Evolutionary conservation across 495 filamentous ascomycete genomes (phyloP).

Genomic region (Aspergillus egyptiacus): DNA sequence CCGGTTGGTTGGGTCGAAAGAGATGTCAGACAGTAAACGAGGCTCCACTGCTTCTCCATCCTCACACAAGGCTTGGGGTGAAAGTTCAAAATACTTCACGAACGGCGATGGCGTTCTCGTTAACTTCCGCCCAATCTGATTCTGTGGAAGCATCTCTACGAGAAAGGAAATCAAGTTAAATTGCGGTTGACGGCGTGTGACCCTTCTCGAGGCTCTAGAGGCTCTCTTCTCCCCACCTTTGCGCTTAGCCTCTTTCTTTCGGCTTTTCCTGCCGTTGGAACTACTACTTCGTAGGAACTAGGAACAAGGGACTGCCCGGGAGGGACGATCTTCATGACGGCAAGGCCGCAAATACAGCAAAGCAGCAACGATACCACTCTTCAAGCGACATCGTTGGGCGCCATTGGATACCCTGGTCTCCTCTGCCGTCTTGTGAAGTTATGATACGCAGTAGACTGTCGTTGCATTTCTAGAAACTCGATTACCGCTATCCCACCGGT

Average conservation of each 20-base stretch:
- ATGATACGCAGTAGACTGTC: too few species aligned
- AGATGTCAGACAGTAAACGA: slow-evolving; percentile 20
- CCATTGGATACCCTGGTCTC: slow-evolving; percentile 3
- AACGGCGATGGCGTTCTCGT: slow-evolving; percentile 9
- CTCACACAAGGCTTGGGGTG: slow-evolving; percentile 16
- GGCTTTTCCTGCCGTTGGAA: slow-evolving; percentile 1
- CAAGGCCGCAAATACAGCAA: neutral
- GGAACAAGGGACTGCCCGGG: neutral
- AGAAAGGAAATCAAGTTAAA: slow-evolving; percentile 16
- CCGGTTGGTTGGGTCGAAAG: slow-evolving; percentile 19
- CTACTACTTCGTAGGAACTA: too few species aligned
- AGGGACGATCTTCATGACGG: slow-evolving; percentile 2
- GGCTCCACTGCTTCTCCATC: slow-evolving; percentile 14
- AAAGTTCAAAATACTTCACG: slow-evolving; percentile 12
- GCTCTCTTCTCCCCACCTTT: slow-evolving; percentile 7
- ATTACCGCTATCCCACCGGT: too few species aligned
- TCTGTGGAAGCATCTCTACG: slow-evolving; percentile 13
- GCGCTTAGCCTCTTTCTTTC: slow-evolving; percentile 5
- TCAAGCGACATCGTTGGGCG: slow-evolving; percentile 2
- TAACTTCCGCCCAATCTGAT: neutral
- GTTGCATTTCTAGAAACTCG: too few species aligned
- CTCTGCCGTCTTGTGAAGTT: slow-evolving; percentile 2
- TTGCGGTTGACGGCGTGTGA: neutral
- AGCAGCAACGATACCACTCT: neutral
- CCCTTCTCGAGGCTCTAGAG: slow-evolving; percentile 3